These are phyloP conservation scores for Lindgomyces ingoldianus DNA, from an alignment of 495 filamentous ascomycete genomes.

Conservation along the genomic window DNA sequence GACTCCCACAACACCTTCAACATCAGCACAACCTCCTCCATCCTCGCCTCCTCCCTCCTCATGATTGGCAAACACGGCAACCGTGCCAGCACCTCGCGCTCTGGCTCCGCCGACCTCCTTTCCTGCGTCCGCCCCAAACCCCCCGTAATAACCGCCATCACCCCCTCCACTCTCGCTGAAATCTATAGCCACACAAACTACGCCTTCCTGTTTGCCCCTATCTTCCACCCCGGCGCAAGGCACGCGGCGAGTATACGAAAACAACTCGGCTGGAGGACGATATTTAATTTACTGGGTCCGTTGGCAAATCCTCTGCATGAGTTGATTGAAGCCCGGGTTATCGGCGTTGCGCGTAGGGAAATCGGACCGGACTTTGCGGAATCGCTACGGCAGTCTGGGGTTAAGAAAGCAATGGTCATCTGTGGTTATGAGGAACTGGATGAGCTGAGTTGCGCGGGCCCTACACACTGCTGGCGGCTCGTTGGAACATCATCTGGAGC, in stretches of 20 bases:
- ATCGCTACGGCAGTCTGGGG: conserved; percentile 73
- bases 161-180: conserved; percentile 62
- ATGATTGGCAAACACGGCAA: conserved; percentile 94
- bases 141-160: conserved; percentile 72
- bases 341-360: conserved; percentile 84
- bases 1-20: conserved; percentile 98
- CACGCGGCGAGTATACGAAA: conserved; percentile 80
- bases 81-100: conserved; percentile 90
- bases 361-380: conserved; percentile 86
- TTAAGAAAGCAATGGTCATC: conserved; percentile 82
- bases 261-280: conserved; percentile 84
- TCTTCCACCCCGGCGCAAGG: conserved; percentile 93
- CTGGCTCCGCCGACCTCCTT: conserved; percentile 92
- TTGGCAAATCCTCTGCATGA: conserved; percentile 82
- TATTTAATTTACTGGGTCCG: conserved; percentile 95
- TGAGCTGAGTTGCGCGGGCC: conserved; percentile 86
- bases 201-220: conserved; percentile 92
- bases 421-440: conserved; percentile 95
- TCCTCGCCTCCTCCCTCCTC: conserved; percentile 80
- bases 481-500: conserved; percentile 56
- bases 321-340: conserved; percentile 80
- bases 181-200: conserved; percentile 83
- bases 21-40: conserved; percentile 90
- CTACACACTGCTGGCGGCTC: conserved; percentile 84
- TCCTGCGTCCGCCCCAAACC: conserved; percentile 65